These are phyloP conservation scores for Capsicum chinense DNA, from an alignment of 257 asterid genomes.

Conservation along the genomic window DNA sequence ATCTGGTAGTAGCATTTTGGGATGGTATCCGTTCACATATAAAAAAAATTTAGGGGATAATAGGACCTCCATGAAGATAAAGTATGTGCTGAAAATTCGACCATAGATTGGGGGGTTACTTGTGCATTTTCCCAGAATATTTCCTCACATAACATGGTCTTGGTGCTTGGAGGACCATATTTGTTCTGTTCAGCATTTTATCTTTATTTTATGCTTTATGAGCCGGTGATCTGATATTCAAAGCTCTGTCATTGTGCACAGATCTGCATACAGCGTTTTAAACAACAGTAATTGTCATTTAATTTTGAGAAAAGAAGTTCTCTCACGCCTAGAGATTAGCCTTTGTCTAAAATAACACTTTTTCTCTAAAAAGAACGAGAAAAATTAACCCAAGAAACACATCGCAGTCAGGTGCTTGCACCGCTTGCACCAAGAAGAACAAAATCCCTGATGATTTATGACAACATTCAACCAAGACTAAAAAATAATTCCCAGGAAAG, in stretches of 20 bases:
- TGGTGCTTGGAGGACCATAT: not conserved
- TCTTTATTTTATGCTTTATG: not conserved
- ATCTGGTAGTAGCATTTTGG: not conserved
- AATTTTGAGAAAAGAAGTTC: not conserved
- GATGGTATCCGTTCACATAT: not conserved
- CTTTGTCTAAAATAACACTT: not conserved
- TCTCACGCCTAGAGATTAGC: not conserved
- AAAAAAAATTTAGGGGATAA: no score
- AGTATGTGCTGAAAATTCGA: no score
- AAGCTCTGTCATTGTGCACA: not conserved
- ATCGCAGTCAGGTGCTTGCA: conserved; percentile 15
- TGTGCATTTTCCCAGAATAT: not conserved
- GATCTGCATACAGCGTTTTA: conserved; percentile 10
- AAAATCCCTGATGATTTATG: conserved; percentile 4
- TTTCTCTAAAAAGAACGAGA: not conserved
- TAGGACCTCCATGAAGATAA: no score
- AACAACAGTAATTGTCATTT: not conserved
- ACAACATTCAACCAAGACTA: not conserved
- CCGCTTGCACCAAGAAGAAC: conserved; percentile 21
- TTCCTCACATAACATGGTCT: not conserved
- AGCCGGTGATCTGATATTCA: conserved; percentile 18
- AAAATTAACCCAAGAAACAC: not conserved
- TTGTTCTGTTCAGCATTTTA: not conserved
- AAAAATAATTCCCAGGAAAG: not conserved
- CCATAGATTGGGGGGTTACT: no score